These are phyloP conservation scores for Coniosporium tulheliwenetii DNA, from an alignment of 2,329 filamentous ascomycete genomes.

Conservation along the genomic window DNA sequence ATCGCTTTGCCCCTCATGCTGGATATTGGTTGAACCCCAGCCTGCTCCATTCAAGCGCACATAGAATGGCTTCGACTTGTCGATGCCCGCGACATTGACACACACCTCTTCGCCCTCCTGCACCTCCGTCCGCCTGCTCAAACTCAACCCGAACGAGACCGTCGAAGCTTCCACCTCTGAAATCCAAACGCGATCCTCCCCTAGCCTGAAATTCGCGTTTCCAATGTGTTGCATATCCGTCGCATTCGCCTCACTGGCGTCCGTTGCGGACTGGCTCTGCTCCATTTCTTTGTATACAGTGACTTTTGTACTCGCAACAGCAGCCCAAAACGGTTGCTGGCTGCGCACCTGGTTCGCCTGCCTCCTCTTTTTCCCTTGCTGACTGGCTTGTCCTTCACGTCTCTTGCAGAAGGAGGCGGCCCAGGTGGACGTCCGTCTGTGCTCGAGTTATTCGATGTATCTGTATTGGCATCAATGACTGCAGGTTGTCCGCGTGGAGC, in stretches of 20 bases:
- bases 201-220: conserved; percentile 54
- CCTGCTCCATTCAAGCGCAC: conserved; percentile 64
- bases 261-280: conserved; percentile 60
- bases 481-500: conserved; percentile 17
- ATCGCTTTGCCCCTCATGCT: conserved; percentile 29
- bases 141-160: conserved; percentile 59
- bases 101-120: conserved; percentile 20
- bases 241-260: conserved; percentile 58
- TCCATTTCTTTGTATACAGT: conserved; percentile 72
- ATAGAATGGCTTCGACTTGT: conserved; percentile 60
- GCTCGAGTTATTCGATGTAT: conserved; percentile 26
- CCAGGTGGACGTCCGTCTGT: conserved; percentile 34
- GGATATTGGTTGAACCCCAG: conserved; percentile 66
- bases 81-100: conserved; percentile 33
- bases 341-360: conserved; percentile 83
- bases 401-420: conserved; percentile 33
- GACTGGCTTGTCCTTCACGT: conserved; percentile 42
- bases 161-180: conserved; percentile 65
- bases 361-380: conserved; percentile 66
- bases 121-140: conserved; percentile 29
- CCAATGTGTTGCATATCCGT: conserved; percentile 65
- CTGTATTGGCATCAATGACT: conserved; percentile 30
- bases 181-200: conserved; percentile 64
- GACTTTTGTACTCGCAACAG: conserved; percentile 89
- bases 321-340: conserved; percentile 86